Conservation (phyloP, 2,329 filamentous ascomycete genomes). For the Bipolaris victoriae region DNA sequence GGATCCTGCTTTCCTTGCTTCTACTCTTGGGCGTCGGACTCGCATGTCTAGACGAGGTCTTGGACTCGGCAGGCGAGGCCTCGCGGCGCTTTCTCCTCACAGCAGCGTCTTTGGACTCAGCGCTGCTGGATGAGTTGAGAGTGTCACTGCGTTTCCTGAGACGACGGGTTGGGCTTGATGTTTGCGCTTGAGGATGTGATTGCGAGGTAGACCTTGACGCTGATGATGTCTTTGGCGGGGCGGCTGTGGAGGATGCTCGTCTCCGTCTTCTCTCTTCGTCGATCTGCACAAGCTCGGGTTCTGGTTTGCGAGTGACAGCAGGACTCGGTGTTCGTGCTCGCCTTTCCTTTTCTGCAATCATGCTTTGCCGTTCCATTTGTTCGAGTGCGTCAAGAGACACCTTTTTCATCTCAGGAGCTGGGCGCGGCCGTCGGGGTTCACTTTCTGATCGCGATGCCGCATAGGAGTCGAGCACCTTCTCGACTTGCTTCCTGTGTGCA, state of each 20-base stretch:
- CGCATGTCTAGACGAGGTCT: constrained; percentile 15
- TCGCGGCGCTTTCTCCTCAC: constrained; percentile 14
- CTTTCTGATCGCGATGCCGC: constrained; percentile 12
- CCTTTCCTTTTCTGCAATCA: not conserved
- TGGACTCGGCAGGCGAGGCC: constrained; percentile 18
- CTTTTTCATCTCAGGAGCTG: not conserved
- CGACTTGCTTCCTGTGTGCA: constrained; percentile 31
- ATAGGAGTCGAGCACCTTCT: constrained; percentile 31
- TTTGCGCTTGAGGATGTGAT: constrained; percentile 1
- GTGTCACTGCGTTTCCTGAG: constrained; percentile 33
- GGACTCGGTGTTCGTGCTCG: constrained; percentile 14
- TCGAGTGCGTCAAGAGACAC: constrained; percentile 9
- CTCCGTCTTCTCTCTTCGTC: constrained; percentile 13
- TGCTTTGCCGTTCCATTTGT: constrained; percentile 11
- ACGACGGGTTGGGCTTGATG: constrained; percentile 16
- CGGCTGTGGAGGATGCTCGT: constrained; percentile 3
- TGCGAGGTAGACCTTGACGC: constrained; percentile 1
- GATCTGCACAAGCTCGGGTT: not conserved
- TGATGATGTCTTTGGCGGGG: not conserved
- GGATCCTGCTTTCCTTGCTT: constrained; percentile 12
- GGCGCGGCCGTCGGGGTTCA: not conserved
- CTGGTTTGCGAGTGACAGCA: constrained; percentile 6
- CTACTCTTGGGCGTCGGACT: constrained; percentile 19
- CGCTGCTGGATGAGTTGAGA: constrained; percentile 22
- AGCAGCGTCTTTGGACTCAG: constrained; percentile 16